Base-by-base conservation (phyloP, 306 rosid species). In the Oemleria cerasiformis region DNA sequence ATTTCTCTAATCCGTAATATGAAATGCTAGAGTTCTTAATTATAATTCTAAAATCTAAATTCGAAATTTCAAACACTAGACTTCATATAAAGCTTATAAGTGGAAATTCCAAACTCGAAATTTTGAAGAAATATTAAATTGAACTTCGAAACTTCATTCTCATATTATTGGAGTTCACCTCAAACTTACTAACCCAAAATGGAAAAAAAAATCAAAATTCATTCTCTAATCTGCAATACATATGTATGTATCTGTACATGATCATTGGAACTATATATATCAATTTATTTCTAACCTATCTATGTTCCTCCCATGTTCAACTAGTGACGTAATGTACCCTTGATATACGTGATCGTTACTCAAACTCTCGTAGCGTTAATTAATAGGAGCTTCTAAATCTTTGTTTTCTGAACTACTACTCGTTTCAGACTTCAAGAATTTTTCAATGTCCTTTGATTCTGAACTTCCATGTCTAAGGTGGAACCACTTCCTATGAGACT, bases 231-330 rank as follows among this genome's bases (percentile, higher is more conserved):
- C 30, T 2, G 30, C 30, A 25, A 25, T 25, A 34, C n/a, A 12
- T 8, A 25, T 19, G 50, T 47, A 53, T 21, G 77, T 70, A 74
- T 63, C 17, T 36, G 73, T 82, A 79, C 96, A 91, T 82, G 87
- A 39, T 92, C 93, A 89, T 63, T 21, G 92, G 90, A 87, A 77
- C 86, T 61, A 13, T 60, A 6, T 72, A 82, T 25, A 25, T 25
- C 30, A 25, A 25, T 25, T 25, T 25, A 80, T 39, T 74, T 63
- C 67, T 59, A 83, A 77, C 56, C 56, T 70, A 25, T 74, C 56
- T 70, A 25, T 74, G 83, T 63, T 82, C 94, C 96, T 92, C 92
- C n/a, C 83, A 84, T 81, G 88, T 73, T 48, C 67, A 17, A 72
- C 58, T 62, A 66, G 60, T 41, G 62, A 9, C 65, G 47, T 57